Conservation (phyloP, 306 rosid species). For the Pachyrhizus erosus region DNA sequence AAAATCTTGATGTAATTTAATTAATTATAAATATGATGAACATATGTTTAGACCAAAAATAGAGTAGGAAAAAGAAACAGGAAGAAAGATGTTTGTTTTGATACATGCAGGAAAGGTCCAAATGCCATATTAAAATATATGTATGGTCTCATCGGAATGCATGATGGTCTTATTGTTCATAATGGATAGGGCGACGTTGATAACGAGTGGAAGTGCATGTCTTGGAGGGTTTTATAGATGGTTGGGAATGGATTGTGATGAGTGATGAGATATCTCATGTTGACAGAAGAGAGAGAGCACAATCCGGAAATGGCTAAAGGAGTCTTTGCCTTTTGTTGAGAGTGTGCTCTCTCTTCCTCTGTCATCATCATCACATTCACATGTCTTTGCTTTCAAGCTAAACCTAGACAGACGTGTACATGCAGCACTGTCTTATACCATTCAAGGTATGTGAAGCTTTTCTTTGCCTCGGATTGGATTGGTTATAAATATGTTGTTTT, state of each 20-base stretch:
- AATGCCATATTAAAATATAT: neutral
- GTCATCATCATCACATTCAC: conserved; percentile 63
- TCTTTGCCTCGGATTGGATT: neutral
- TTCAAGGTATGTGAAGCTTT: conserved; percentile 26
- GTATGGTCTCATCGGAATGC: neutral
- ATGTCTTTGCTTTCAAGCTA: neutral
- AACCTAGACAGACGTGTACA: neutral
- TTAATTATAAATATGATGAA: neutral
- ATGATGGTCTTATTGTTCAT: neutral
- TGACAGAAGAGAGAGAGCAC: conserved; percentile 99
- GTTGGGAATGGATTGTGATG: conserved; percentile 21
- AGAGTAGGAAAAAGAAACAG: neutral
- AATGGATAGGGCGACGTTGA: neutral
- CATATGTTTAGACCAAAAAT: neutral
- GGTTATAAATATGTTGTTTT: neutral
- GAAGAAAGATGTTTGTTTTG: neutral
- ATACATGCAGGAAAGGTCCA: neutral
- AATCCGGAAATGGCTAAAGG: conserved; percentile 62
- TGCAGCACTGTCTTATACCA: conserved; percentile 5
- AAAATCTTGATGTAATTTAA: neutral
- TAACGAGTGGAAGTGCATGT: neutral
- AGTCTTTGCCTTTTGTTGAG: conserved; percentile 68
- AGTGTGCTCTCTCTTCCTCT: conserved; percentile 85
- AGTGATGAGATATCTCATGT: conserved; percentile 48
- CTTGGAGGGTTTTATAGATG: neutral